Conservation (phyloP, 306 rosid species). For the Dicorynia guianensis region DNA sequence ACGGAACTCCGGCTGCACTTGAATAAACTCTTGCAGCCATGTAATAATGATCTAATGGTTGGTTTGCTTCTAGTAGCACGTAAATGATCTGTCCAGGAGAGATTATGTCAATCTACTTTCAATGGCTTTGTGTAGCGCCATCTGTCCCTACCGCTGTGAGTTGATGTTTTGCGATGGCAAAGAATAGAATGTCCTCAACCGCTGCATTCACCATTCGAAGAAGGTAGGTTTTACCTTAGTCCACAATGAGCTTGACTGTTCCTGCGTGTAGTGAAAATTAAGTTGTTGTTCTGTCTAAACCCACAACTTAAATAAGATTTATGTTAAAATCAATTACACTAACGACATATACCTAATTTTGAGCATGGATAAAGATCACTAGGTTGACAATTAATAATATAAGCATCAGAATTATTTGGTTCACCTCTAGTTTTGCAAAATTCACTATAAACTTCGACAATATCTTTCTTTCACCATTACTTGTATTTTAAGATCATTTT, state of each 20-base stretch:
- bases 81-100: slow-evolving; percentile 59
- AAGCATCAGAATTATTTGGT: slow-evolving; percentile 57
- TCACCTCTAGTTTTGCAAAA: slow-evolving; percentile 22
- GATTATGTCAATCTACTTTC: slow-evolving; percentile 39
- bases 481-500: slow-evolving; percentile 5
- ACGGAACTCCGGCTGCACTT: background rate
- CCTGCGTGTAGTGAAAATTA: slow-evolving; percentile 21
- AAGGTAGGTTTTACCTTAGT: slow-evolving; percentile 46
- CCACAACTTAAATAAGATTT: no score
- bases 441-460: slow-evolving; percentile 18
- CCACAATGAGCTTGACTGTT: slow-evolving; percentile 47
- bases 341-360: slow-evolving; percentile 35
- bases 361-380: slow-evolving; percentile 71
- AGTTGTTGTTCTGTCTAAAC: no score
- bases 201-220: slow-evolving; percentile 51
- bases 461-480: slow-evolving; percentile 50
- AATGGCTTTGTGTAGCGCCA: slow-evolving; percentile 57
- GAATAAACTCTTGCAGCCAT: slow-evolving; percentile 58
- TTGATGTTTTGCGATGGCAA: slow-evolving; percentile 44
- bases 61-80: slow-evolving; percentile 48
- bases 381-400: slow-evolving; percentile 71
- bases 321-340: no score
- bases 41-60: slow-evolving; percentile 43
- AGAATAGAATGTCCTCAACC: slow-evolving; percentile 24
- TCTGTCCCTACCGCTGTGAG: slow-evolving; percentile 54